Percentiles rank a stretch among this genome's conserved stretches.
Conservation (phyloP, 2,329 filamentous ascomycete genomes). For the Venturia effusa region DNA sequence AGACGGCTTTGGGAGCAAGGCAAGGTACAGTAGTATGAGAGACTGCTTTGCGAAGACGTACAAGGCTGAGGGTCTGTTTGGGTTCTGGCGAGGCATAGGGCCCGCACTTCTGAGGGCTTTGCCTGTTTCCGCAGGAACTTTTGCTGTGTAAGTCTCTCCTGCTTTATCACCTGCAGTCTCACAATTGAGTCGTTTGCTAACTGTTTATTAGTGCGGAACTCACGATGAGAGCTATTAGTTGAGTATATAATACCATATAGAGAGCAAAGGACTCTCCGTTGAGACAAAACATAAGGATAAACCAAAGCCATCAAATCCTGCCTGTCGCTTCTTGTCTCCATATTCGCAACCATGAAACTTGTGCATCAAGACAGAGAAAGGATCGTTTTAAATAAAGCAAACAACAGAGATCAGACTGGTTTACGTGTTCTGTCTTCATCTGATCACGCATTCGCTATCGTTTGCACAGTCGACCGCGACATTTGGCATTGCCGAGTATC, state of each 20-base stretch:
- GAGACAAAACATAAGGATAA: too few species aligned
- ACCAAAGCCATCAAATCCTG: too few species aligned
- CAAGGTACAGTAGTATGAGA: constrained; percentile 70
- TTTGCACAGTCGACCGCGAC: neutral
- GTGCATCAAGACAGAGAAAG: too few species aligned
- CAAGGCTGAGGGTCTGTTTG: constrained; percentile 61
- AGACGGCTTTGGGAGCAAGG: constrained; percentile 68
- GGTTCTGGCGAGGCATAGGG: constrained; percentile 91
- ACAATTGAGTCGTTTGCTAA: neutral
- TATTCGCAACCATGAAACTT: too few species aligned
- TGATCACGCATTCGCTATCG: neutral
- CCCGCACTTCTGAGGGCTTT: constrained; percentile 89
- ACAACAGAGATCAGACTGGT: too few species aligned
- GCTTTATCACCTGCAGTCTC: neutral
- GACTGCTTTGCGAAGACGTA: constrained; percentile 83
- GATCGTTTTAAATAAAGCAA: neutral
- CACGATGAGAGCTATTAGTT: constrained; percentile 29
- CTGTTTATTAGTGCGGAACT: constrained; percentile 20
- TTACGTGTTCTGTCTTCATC: too few species aligned
- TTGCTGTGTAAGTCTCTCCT: constrained; percentile 54
- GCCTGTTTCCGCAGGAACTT: constrained; percentile 96
- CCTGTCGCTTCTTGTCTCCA: too few species aligned
- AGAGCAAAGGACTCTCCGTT: neutral
- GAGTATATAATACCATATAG: constrained; percentile 9
- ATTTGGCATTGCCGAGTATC: neutral